Base-by-base conservation (phyloP, 495 filamentous ascomycete genomes). In the Lepraria neglecta region DNA sequence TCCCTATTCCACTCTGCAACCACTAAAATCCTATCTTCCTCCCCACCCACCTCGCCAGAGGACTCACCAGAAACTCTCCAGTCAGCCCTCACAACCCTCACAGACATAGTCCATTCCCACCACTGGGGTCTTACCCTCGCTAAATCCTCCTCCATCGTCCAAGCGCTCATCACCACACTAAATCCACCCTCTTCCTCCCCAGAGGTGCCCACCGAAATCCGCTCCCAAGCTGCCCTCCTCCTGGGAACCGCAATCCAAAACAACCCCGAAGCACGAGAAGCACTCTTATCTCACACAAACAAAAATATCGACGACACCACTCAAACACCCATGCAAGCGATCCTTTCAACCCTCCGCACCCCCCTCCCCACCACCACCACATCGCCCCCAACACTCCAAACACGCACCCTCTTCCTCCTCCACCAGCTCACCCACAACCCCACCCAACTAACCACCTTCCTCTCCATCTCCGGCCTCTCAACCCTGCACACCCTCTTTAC, bases 71-170 rank as follows among this genome's bases (percentile, higher is more conserved):
- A 33, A 24, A 33, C 27, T 19, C 43, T 59, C 45, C 48, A 56
- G 38, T n/a, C 53, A 2, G 44, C 53, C 38, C 75, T 88, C 14
- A 70, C 77, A 24, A 71, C 74, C 47, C 75, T 88, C 12, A 75
- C 77, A 50, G 83, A 86, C 9, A 71, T 87, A 33, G 75, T 79
- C 6, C 84, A 88, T 68, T 84, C 84, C 65, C 80, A 85, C 64
- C 85, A 87, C 73, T 88, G 85, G 74, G 86, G 86, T n/a, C 71
- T 84, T 7, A 80, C 83, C 63, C 76, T 88, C 50, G 71, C 79
- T 21, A 75, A 79, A 51, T 77, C 84, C 61, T 59, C 68, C 5
- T 71, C 71, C n/a, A 75, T 75, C 5, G 59, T 80, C 11, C 74
- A 72, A 45, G 67, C 70, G 12, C 72, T 83, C 4, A 67, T 81